A percentile compares a stretch with the other conserved stretches of the same genome.
These are phyloP conservation scores for Przewalskia tangutica DNA, from an alignment of 257 asterid genomes.

Conservation along the genomic window DNA sequence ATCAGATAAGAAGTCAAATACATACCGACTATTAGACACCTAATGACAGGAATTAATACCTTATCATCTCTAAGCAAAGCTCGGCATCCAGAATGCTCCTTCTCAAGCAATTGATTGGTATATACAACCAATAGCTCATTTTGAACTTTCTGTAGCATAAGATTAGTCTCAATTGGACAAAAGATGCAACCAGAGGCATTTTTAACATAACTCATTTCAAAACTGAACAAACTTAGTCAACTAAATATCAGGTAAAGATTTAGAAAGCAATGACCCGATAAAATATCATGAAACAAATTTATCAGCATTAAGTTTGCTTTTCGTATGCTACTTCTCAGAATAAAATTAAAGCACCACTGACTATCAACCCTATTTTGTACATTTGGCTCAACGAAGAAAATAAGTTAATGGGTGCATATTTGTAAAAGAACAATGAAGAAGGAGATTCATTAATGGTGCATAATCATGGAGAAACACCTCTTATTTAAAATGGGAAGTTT, in stretches of 20 bases:
- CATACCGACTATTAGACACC: not conserved
- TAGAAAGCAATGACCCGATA: not conserved
- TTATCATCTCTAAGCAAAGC: conserved; percentile 44
- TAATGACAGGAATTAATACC: conserved; percentile 16
- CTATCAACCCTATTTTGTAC: conserved; percentile 6
- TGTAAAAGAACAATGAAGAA: not conserved
- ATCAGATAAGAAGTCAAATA: not conserved
- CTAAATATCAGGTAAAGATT: not conserved
- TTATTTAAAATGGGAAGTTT: not conserved
- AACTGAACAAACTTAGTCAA: not conserved
- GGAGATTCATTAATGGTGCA: not conserved
- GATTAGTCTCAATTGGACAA: not conserved
- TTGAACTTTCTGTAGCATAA: conserved; percentile 26
- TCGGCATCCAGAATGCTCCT: conserved; percentile 55
- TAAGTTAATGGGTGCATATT: too few species aligned
- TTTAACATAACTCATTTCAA: not conserved
- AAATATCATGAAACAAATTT: not conserved
- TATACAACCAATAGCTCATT: conserved; percentile 29
- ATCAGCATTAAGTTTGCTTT: conserved; percentile 4
- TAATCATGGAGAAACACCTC: not conserved
- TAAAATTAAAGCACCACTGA: not conserved
- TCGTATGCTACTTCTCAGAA: not conserved
- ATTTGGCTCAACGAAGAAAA: not conserved
- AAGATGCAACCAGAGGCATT: not conserved
- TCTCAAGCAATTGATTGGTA: conserved; percentile 37